Evolutionary conservation across 345 rosid species (phyloP).

Genomic region (Xanthoceras sorbifolium): DNA sequence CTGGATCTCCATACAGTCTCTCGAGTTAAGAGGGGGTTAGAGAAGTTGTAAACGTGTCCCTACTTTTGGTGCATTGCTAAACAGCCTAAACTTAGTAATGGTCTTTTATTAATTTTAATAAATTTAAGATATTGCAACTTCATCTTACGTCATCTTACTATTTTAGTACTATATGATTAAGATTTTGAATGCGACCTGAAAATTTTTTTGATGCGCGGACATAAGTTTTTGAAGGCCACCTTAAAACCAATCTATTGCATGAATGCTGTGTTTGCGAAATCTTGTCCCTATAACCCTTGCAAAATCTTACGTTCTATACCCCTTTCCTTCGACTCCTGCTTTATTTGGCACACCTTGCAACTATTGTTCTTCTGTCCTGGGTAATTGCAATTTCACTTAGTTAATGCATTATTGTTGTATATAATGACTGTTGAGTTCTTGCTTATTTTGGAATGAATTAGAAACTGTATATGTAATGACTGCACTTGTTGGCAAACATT

Average conservation of each 20-base stretch:
- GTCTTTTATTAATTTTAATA: neutral
- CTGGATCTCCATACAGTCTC: neutral
- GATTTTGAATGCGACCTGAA: neutral
- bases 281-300: no score
- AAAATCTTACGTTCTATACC: neutral
- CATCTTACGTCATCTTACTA: neutral
- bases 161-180: no score
- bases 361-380: neutral
- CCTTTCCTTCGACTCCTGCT: neutral
- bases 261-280: neutral
- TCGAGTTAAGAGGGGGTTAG: neutral
- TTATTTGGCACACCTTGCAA: neutral
- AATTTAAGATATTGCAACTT: no score
- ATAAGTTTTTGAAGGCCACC: neutral
- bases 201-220: no score
- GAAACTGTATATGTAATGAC: neutral
- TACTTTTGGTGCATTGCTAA: neutral
- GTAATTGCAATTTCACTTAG: constrained; percentile 7
- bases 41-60: no score
- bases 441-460: neutral
- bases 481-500: neutral
- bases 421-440: neutral
- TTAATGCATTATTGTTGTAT: neutral
- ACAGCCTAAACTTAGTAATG: neutral
- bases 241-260: neutral